These are phyloP conservation scores for Colletotrichum sp. DNA, from an alignment of 2,329 filamentous ascomycete species.

Conservation along the genomic window DNA sequence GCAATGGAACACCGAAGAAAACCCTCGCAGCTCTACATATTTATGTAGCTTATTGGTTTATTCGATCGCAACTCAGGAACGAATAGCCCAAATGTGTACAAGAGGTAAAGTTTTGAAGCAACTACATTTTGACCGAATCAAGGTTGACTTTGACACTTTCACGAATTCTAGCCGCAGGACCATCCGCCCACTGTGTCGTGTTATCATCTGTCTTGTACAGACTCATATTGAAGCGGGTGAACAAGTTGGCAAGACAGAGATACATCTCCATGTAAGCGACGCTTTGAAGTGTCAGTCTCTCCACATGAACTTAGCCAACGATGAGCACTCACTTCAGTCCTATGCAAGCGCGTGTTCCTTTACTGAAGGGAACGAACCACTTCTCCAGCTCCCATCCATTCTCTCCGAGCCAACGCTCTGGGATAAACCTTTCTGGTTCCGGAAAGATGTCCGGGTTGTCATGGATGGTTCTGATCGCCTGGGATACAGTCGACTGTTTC, in stretches of 20 bases:
- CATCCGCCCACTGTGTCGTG: background rate
- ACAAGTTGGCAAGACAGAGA: background rate
- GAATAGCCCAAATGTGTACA: rapidly evolving
- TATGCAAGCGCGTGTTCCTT: background rate
- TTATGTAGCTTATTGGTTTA: background rate
- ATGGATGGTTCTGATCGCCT: background rate
- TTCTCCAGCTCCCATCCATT: background rate
- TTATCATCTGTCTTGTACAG: background rate
- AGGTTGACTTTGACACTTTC: background rate
- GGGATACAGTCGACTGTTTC: background rate
- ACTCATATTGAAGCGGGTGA: background rate
- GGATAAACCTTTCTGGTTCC: background rate
- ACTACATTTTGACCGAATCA: background rate
- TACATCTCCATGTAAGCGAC: background rate
- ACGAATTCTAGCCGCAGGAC: background rate
- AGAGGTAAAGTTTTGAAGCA: background rate
- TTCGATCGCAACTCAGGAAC: background rate
- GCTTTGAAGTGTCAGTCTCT: background rate
- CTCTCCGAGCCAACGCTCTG: background rate
- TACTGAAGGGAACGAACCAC: background rate
- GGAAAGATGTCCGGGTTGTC: background rate
- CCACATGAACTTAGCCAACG: background rate
- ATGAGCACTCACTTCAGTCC: background rate
- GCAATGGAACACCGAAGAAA: background rate
- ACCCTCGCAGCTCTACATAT: background rate